phyloP scores from a whole-genome alignment of 2,329 filamentous ascomycete species.

The Basipetospora chlamydospora region DNA sequence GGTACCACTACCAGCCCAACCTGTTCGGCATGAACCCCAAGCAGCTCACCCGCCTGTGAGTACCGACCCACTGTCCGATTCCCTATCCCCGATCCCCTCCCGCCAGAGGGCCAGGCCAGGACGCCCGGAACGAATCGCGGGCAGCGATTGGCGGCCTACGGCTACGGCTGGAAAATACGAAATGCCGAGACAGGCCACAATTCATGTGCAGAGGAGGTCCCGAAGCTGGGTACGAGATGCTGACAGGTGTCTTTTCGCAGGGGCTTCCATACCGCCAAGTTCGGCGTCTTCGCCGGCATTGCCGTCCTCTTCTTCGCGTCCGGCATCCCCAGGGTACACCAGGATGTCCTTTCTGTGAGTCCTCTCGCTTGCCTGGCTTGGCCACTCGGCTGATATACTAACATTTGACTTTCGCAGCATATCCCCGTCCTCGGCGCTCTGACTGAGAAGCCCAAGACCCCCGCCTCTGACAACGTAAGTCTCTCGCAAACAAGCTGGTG shows the following conservation, averaged over 20 bases:
- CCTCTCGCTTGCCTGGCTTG: neutral
- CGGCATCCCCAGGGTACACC: constrained; percentile 45
- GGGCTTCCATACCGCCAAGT: constrained; percentile 34
- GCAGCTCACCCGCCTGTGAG: constrained; percentile 37
- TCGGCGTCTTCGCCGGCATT: constrained; percentile 42
- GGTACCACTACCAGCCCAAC: constrained; percentile 46
- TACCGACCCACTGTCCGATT: constrained; percentile 8
- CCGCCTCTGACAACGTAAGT: constrained; percentile 49
- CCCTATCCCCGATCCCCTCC: neutral
- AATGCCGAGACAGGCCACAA: too few relatives aligned
- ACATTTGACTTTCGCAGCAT: constrained; percentile 23
- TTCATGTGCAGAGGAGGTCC: too few relatives aligned
- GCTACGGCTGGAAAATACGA: too few relatives aligned
- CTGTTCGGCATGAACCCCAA: constrained; percentile 36
- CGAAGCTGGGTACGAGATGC: too few relatives aligned
- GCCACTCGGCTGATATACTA: too few relatives aligned
- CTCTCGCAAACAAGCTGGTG: too few relatives aligned
- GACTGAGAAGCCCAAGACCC: constrained; percentile 35
- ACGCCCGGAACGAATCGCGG: too few relatives aligned
- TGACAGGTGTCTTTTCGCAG: constrained; percentile 18
- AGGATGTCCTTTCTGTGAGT: constrained; percentile 42
- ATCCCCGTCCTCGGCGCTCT: constrained; percentile 36
- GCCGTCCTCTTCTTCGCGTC: constrained; percentile 46
- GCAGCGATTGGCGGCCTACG: too few relatives aligned
- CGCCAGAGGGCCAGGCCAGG: too few relatives aligned